Evolutionary conservation across 2,329 filamentous ascomycete species (phyloP), one percentile per base, ranked within the genome.

Genomic region (Tolypocladium ovalisporum): DNA sequence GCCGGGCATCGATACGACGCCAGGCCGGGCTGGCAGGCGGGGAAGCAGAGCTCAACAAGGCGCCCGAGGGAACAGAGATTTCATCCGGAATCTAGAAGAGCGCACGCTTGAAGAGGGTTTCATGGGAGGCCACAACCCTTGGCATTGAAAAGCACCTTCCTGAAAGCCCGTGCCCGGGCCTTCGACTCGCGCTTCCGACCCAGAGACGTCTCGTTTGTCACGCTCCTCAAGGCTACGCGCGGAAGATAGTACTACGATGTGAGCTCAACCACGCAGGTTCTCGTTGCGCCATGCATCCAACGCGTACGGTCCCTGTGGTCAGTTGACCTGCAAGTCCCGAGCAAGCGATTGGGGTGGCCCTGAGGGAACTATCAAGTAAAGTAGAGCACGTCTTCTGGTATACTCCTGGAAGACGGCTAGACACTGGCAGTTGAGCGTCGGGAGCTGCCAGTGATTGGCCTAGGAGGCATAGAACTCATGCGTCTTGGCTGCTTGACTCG

Each of bases 81-180:
- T 99, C 69, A 96, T 99, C 65, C 85, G 94, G 57, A 97, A 89
- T 61, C 77, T 99, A 61, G 94, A 99, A 73, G 94, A 97, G 73
- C 84, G 94, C 39, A 97, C 92, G 2, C 76, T 97, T 57, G 93
- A 96, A 71, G 93, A 97, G 72, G 90, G 91, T 2, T 97, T 91
- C 68, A 89, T 91, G 83, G 81, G 79, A 47, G 79, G 77, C 51
- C 83, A 83, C 67, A 79, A 74, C 59, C 75, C 79, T 55, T 86
- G 85, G 77, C 89, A 94, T 72, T 96, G 87, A 70, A 61, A 54
- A 8, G 17, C 29, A 7, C 35, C 19, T 13, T 2, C 29, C 35
- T 22, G 10, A n/a, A 35, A 8, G 47, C 29, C 12, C 47, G 19
- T 29, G 15, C 19, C 44, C 10, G 8, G 44, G 44, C 17, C 54